Base-by-base conservation (phyloP, 2,329 filamentous ascomycete genomes). In the Berkeleyomyces basicola region DNA sequence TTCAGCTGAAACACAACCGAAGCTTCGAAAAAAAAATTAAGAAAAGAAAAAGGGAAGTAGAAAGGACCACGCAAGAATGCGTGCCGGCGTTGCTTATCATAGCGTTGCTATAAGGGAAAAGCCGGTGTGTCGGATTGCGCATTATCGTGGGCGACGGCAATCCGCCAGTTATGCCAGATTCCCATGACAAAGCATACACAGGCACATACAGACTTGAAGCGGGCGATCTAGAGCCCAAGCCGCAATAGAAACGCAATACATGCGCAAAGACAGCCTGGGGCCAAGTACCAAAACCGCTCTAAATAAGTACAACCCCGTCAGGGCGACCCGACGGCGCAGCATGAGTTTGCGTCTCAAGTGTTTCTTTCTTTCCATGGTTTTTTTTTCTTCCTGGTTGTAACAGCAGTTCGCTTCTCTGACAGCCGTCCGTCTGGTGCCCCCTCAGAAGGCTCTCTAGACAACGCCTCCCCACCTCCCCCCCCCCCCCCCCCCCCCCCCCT, bases 1-100 rank as follows among this genome's bases (percentile, higher is more conserved):
- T 55, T 55, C 49, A 55, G 49, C 49, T 55, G 49, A 55, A 55
- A 55, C 49, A 55, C 49, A 55, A 39, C 49, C 49, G 49, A 55
- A 55, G 49, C 33, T 55, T 55, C 36, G n/a, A 37, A 36, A 37
- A 55, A 33, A 55, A 55, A 55, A 53, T 11, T n/a, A 46, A 5
- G 43, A n/a, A n/a, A 46, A 5, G 43, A n/a, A n/a, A 46, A n/a
- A 55, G 37, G 36, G 49, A 55, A 39, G 31, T 10, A 55, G 49
- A 55, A 55, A 46, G 31, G 31, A 51, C 4, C 47, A 23, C 36
- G 36, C 36, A 55, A n/a, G 37, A 33, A 37, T 14, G 49, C 16
- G 3, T 37, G 49, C 37, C 49, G 49, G 49, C 37, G 49, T 55
- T 16, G 31, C 49, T 55, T 55, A 36, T 7, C 49, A 33, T 14